Evolutionary conservation across 2,329 filamentous ascomycete species (phyloP).

Genomic region (Thelonectria discophora): DNA sequence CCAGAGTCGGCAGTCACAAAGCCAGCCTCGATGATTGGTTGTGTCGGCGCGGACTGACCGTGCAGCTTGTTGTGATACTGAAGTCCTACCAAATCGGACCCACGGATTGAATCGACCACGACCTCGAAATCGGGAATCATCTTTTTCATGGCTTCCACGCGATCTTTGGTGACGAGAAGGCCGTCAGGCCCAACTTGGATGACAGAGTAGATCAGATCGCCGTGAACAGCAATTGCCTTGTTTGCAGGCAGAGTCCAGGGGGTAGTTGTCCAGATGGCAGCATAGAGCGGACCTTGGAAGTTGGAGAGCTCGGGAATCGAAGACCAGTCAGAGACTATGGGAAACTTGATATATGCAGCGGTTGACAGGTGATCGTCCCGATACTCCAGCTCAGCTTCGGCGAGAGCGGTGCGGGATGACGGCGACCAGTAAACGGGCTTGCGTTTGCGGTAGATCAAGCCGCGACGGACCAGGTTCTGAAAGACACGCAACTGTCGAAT

Average conservation of each 20-base stretch:
- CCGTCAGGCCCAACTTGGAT: conserved; percentile 66
- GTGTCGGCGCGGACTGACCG: conserved; percentile 62
- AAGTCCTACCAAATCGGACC: conserved; percentile 70
- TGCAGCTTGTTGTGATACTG: conserved; percentile 78
- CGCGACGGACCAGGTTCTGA: conserved; percentile 75
- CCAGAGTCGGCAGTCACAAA: conserved; percentile 94
- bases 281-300: conserved; percentile 66
- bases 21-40: conserved; percentile 81
- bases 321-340: conserved; percentile 59
- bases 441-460: conserved; percentile 78
- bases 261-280: conserved; percentile 98
- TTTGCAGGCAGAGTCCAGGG: conserved; percentile 98
- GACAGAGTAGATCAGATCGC: conserved; percentile 77
- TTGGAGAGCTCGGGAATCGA: conserved; percentile 47
- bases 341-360: conserved; percentile 83
- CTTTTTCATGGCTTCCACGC: conserved; percentile 67
- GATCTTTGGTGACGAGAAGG: conserved; percentile 76
- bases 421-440: conserved; percentile 91
- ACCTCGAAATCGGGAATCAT: conserved; percentile 62
- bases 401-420: conserved; percentile 79
- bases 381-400: conserved; percentile 87
- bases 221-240: conserved; percentile 83
- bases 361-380: conserved; percentile 76
- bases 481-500: conserved; percentile 79
- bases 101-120: conserved; percentile 66